These are phyloP conservation scores for Micractinium sp. DNA, from an alignment of 139 green algal species.

Conservation along the genomic window DNA sequence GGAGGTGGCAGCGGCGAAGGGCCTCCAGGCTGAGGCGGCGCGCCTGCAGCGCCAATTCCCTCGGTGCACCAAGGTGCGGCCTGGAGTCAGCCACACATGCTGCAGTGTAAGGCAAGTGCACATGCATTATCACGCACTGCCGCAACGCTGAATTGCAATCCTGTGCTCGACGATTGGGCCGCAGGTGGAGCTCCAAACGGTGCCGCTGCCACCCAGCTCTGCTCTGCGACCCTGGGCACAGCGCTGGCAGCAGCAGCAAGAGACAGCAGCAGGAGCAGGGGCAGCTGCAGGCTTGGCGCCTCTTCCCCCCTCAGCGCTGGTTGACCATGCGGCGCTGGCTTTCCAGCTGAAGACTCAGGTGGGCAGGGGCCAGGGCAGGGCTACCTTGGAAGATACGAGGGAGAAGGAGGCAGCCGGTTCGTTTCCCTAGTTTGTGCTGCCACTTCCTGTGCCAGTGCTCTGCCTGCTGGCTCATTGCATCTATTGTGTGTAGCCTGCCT, in stretches of 20 bases:
- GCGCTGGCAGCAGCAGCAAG: constrained; percentile 10
- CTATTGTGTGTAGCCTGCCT: background rate
- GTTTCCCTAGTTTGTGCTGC: background rate
- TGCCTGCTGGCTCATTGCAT: background rate
- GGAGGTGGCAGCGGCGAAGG: no score
- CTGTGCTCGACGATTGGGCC: background rate
- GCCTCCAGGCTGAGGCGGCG: background rate
- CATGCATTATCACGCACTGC: no score
- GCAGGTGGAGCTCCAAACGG: background rate
- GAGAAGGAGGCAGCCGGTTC: background rate
- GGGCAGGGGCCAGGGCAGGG: background rate
- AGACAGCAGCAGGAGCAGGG: background rate
- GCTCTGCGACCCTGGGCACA: background rate
- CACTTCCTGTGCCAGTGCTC: background rate
- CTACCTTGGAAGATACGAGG: background rate
- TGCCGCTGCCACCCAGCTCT: background rate
- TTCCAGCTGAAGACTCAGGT: constrained; percentile 33
- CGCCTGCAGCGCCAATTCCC: background rate
- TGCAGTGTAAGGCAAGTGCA: no score
- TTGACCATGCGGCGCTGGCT: background rate
- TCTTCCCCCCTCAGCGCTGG: background rate
- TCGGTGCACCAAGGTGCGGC: constrained; percentile 10
- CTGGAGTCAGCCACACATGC: no score
- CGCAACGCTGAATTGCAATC: no score
- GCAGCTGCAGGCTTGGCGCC: background rate